Evolutionary conservation across 495 filamentous ascomycete genomes (phyloP).

Genomic region (Trichoderma reesei): DNA sequence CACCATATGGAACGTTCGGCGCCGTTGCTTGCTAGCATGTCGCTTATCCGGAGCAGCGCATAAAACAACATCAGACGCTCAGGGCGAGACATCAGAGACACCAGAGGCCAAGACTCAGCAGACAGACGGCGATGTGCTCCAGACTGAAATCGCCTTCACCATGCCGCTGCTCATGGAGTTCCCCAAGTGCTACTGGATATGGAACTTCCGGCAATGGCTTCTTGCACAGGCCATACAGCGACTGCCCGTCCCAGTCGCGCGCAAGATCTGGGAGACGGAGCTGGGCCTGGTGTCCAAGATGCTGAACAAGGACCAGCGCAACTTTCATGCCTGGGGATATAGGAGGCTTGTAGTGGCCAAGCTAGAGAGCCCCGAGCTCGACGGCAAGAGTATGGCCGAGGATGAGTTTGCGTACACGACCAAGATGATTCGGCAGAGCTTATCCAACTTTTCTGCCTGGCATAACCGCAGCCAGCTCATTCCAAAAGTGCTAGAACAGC

Average conservation of each 20-base stretch:
- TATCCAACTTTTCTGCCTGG: conserved; percentile 97
- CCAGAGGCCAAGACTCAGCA: conserved; percentile 17
- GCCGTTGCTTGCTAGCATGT: conserved; percentile 51
- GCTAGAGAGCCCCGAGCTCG: conserved; percentile 49
- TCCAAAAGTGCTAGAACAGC: conserved; percentile 59
- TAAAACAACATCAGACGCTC: conserved; percentile 46
- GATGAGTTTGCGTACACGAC: conserved; percentile 83
- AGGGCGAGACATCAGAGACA: conserved; percentile 33
- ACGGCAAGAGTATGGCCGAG: conserved; percentile 54
- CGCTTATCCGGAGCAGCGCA: conserved; percentile 36
- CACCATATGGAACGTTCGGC: conserved; percentile 94
- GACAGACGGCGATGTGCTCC: conserved; percentile 33
- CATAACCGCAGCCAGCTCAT: conserved; percentile 82
- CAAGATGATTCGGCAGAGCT: conserved; percentile 67
- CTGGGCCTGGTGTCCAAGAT: conserved; percentile 74
- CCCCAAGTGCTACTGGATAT: conserved; percentile 99
- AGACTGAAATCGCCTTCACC: conserved; percentile 64
- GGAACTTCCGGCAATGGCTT: conserved; percentile 92
- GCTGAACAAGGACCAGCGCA: conserved; percentile 75
- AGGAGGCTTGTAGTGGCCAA: conserved; percentile 60
- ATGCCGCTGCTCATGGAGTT: conserved; percentile 72
- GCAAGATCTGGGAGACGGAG: conserved; percentile 71
- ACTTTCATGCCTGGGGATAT: conserved; percentile 98
- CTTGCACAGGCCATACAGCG: conserved; percentile 58
- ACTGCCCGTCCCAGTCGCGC: conserved; percentile 44